Evolutionary conservation across 495 filamentous ascomycete genomes (phyloP).

Genomic region (Xylaria bambusicola): DNA sequence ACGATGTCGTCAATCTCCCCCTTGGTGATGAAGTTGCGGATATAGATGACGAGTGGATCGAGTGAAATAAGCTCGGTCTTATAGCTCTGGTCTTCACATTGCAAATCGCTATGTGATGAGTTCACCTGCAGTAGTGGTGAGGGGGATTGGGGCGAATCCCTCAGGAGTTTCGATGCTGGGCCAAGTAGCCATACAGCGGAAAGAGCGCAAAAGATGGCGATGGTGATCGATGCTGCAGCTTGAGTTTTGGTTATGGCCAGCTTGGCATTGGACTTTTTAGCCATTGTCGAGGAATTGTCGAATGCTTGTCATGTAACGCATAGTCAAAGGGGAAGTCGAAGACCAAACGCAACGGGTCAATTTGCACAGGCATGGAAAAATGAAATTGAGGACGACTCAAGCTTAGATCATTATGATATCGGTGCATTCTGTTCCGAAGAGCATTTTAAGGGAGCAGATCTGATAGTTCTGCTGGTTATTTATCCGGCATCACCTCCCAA

Average conservation of each 20-base stretch:
- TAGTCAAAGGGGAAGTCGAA: not conserved
- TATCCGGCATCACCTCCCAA: not conserved
- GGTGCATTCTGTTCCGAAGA: slow-evolving; percentile 6
- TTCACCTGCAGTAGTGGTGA: not conserved
- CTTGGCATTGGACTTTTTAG: slow-evolving; percentile 2
- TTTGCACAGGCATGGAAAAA: too few species aligned
- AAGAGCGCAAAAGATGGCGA: not conserved
- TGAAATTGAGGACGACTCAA: not conserved
- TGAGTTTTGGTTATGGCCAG: not conserved
- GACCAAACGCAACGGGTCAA: not conserved
- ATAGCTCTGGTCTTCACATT: slow-evolving; percentile 27
- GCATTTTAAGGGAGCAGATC: not conserved
- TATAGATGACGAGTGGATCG: slow-evolving; percentile 49
- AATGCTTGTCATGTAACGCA: not conserved
- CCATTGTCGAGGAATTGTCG: not conserved
- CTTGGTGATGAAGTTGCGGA: slow-evolving; percentile 41
- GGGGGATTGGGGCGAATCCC: not conserved
- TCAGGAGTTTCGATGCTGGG: not conserved
- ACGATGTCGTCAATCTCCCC: slow-evolving; percentile 40
- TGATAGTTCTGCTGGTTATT: not conserved
- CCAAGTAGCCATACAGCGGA: not conserved
- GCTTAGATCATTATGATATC: not conserved
- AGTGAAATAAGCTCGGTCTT: slow-evolving; percentile 48
- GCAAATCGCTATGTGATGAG: not conserved
- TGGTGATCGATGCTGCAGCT: not conserved